Conservation (phyloP, 73 alveolate species). For the Breviolum minutum region DNA sequence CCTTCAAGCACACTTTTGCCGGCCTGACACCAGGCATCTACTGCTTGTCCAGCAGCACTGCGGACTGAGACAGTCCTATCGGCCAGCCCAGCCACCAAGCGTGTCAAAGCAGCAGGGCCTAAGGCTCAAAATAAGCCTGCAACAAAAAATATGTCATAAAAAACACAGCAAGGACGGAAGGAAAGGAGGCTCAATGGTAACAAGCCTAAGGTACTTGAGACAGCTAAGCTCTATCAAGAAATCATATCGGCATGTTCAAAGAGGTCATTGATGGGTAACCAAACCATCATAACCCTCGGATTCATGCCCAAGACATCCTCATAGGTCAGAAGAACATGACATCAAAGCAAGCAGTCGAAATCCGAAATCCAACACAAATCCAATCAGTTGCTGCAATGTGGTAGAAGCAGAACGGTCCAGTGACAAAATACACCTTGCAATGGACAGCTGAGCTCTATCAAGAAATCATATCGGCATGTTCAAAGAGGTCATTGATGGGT, state of each 20-base stretch:
- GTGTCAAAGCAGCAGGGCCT: conserved; percentile 82
- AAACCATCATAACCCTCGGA: neutral
- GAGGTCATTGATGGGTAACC: neutral
- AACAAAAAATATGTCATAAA: neutral
- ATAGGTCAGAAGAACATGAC: neutral
- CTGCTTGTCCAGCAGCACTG: conserved; percentile 55
- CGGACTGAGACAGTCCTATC: conserved; percentile 57
- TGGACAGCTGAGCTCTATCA: conserved; percentile 36
- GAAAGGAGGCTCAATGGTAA: neutral
- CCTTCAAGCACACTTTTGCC: neutral
- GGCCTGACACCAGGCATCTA: conserved; percentile 87
- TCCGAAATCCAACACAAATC: no score
- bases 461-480: conserved; percentile 15
- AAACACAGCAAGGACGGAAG: neutral
- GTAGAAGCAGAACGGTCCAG: conserved; percentile 31
- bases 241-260: conserved; percentile 5
- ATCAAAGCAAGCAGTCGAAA: no score
- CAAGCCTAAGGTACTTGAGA: neutral
- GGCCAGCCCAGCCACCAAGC: conserved; percentile 55
- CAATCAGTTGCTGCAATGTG: neutral
- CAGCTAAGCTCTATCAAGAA: neutral
- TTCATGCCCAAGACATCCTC: neutral
- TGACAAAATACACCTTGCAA: neutral
- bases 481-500: conserved; percentile 21
- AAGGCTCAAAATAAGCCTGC: no score